Evolutionary conservation across 2,329 filamentous ascomycete species (phyloP).

Genomic region (Diaporthe sp.): DNA sequence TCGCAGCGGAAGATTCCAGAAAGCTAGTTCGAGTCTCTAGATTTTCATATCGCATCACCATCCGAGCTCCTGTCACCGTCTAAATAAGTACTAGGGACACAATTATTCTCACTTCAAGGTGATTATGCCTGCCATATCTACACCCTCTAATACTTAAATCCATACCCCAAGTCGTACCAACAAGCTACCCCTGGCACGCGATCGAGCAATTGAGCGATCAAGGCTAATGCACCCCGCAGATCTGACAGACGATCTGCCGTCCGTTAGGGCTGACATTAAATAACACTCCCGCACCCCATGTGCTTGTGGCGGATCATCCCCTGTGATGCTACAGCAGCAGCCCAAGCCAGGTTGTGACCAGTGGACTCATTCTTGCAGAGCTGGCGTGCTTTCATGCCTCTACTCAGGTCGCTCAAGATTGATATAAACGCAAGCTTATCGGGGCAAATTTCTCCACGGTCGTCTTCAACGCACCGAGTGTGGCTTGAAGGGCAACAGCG

Average conservation of each 20-base stretch:
- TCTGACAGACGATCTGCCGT: constrained; percentile 35
- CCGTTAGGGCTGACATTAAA: constrained; percentile 31
- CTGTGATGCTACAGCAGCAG: background rate
- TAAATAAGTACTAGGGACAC: too few relatives aligned
- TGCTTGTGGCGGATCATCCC: background rate
- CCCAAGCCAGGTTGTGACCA: background rate
- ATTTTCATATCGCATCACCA: background rate
- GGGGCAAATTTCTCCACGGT: too few relatives aligned
- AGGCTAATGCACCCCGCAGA: constrained; percentile 37
- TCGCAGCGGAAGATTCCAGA: too few relatives aligned
- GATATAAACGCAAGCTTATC: too few relatives aligned
- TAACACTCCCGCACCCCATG: background rate
- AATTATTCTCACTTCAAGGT: too few relatives aligned
- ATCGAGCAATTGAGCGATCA: background rate
- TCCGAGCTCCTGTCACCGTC: background rate
- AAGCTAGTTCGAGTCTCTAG: background rate
- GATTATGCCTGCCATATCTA: background rate
- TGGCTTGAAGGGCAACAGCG: background rate
- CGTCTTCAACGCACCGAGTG: too few relatives aligned
- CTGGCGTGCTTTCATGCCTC: background rate
- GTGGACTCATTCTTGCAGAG: background rate
- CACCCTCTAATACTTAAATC: background rate
- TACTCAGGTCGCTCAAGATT: background rate
- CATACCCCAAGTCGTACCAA: constrained; percentile 5
- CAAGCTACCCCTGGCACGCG: constrained; percentile 2